Evolutionary conservation across 2,329 filamentous ascomycete genomes (phyloP).

Genomic region (Coleophoma eucalyptorum): DNA sequence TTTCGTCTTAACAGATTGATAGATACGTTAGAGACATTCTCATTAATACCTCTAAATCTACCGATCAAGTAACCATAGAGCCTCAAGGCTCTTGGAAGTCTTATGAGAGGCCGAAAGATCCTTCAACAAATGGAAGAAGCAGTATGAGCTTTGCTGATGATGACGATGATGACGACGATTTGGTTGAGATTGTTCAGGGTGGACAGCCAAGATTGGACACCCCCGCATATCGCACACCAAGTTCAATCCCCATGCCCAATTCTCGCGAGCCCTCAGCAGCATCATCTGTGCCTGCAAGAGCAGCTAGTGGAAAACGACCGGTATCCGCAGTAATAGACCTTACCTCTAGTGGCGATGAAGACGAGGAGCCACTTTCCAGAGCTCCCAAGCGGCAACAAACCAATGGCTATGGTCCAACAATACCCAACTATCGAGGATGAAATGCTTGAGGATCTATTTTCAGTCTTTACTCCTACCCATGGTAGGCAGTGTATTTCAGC

Average conservation of each 20-base stretch:
- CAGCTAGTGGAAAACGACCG: conserved; percentile 35
- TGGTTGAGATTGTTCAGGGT: conserved; percentile 41
- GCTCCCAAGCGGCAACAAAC: conserved; percentile 26
- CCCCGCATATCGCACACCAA: conserved; percentile 17
- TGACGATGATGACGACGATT: conserved; percentile 44
- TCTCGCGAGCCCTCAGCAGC: conserved; percentile 32
- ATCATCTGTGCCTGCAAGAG: conserved; percentile 20
- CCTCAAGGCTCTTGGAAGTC: conserved; percentile 75
- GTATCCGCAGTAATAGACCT: conserved; percentile 48
- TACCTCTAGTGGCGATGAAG: conserved; percentile 48
- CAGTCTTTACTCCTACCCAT: no score
- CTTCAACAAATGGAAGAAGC: conserved; percentile 12
- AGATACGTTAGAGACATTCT: conserved; percentile 89
- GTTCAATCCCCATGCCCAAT: conserved; percentile 6
- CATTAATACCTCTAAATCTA: conserved; percentile 61
- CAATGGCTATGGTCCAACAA: background rate
- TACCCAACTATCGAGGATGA: background rate
- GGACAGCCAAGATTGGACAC: conserved; percentile 22
- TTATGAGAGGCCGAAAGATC: conserved; percentile 18
- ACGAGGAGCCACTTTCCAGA: conserved; percentile 34
- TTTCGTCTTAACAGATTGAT: conserved; percentile 10
- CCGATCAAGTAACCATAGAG: conserved; percentile 87
- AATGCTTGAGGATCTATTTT: no score
- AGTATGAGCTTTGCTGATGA: conserved; percentile 35
- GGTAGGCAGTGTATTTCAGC: no score